phyloP scores from a whole-genome alignment of 1,284 basidiomycete genomes.

The Tausonia pullulans region DNA sequence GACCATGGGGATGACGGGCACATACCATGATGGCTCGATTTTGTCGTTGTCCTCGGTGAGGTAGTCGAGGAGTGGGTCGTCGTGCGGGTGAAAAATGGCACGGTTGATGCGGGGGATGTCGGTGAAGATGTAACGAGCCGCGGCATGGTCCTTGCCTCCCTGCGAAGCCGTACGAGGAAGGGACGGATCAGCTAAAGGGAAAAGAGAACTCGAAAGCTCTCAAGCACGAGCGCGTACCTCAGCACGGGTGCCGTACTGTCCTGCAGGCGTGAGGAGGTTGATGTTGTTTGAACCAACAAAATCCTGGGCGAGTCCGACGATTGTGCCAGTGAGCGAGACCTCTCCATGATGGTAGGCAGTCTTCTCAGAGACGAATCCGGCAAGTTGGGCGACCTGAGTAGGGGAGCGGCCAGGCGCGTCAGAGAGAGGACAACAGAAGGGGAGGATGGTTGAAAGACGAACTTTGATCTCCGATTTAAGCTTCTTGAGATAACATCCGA shows the following conservation, averaged over 20 bases:
- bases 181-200: background rate
- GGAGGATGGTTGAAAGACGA: background rate
- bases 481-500: conserved; percentile 90
- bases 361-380: conserved; percentile 88
- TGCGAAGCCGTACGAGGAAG: conserved; percentile 28
- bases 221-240: conserved; percentile 21
- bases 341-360: conserved; percentile 98
- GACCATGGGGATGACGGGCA: conserved; percentile 80
- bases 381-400: conserved; percentile 75
- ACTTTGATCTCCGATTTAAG: conserved; percentile 87
- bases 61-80: conserved; percentile 74
- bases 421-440: no score
- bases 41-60: conserved; percentile 76
- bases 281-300: conserved; percentile 95
- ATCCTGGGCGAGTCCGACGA: conserved; percentile 87
- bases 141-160: conserved; percentile 92
- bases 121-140: conserved; percentile 95
- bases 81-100: conserved; percentile 66
- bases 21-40: conserved; percentile 93
- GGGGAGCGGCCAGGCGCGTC: background rate
- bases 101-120: conserved; percentile 67
- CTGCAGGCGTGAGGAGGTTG: conserved; percentile 78
- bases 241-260: conserved; percentile 89
- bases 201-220: background rate
- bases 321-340: conserved; percentile 71